phyloP scores from a whole-genome alignment of 208 protist genomes.

The Entamoeba nuttalli region DNA sequence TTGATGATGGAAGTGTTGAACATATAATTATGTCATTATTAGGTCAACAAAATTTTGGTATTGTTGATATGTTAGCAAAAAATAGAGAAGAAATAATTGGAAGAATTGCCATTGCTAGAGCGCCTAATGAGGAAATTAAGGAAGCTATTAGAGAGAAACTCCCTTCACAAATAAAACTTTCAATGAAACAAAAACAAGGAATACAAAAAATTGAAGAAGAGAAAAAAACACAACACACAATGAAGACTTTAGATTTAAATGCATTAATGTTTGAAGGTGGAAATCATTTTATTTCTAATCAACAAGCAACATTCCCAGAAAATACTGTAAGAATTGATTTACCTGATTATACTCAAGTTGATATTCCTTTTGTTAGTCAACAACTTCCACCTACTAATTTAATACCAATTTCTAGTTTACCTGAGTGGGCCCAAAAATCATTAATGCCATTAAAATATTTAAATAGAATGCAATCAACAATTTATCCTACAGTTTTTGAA shows the following conservation, averaged over 20 bases:
- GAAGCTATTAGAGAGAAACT: background rate
- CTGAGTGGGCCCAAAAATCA: background rate
- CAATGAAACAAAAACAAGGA: too few species aligned
- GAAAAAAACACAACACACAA: background rate
- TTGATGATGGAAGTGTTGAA: background rate
- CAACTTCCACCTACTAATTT: background rate
- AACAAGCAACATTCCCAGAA: background rate
- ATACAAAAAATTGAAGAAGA: background rate
- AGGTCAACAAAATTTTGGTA: background rate
- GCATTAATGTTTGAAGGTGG: background rate
- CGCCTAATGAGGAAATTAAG: background rate
- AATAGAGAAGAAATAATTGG: background rate
- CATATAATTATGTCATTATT: background rate
- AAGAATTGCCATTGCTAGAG: background rate
- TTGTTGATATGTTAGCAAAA: background rate
- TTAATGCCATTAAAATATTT: background rate
- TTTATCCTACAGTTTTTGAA: slow-evolving; percentile 53
- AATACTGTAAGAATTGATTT: background rate
- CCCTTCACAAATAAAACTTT: background rate
- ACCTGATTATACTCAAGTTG: background rate
- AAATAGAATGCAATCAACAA: background rate
- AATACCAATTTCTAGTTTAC: background rate
- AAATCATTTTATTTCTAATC: background rate
- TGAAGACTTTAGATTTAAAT: background rate
- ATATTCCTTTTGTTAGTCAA: background rate